A percentile compares a stretch with the other conserved stretches of the same genome.
Evolutionary conservation across 2,329 filamentous ascomycete genomes (phyloP).

Genomic region (Diaporthe ampelina): DNA sequence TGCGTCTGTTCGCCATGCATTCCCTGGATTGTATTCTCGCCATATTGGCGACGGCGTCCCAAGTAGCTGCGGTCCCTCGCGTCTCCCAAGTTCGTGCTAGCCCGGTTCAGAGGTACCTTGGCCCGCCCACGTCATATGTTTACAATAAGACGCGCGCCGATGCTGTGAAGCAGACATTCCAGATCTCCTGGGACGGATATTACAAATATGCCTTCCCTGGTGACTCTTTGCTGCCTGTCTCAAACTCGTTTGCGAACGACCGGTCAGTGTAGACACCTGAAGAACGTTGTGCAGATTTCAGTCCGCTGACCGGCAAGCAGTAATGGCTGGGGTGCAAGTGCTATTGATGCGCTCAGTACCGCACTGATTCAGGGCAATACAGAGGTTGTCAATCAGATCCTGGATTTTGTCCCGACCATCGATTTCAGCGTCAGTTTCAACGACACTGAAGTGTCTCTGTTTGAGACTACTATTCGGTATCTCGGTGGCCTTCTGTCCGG

Average conservation of each 20-base stretch:
- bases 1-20: constrained; percentile 43
- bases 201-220: constrained; percentile 81
- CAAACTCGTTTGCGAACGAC: constrained; percentile 76
- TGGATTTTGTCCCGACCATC: constrained; percentile 78
- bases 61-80: constrained; percentile 40
- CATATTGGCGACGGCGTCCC: constrained; percentile 33
- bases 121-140: constrained; percentile 42
- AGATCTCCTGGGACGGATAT: constrained; percentile 80
- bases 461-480: constrained; percentile 93
- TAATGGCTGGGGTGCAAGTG: constrained; percentile 88
- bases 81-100: constrained; percentile 2
- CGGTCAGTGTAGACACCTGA: constrained; percentile 63
- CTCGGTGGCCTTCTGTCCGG: constrained; percentile 84
- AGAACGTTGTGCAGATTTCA: background rate
- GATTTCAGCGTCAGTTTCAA: constrained; percentile 65
- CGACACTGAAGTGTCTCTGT: constrained; percentile 77
- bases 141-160: constrained; percentile 62
- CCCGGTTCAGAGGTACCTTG: constrained; percentile 32
- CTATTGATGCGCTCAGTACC: constrained; percentile 84
- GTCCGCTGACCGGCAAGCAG: constrained; percentile 58
- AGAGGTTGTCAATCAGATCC: constrained; percentile 77
- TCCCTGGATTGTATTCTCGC: constrained; percentile 30
- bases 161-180: constrained; percentile 78
- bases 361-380: constrained; percentile 81
- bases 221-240: constrained; percentile 80